Evolutionary conservation across 2,329 filamentous ascomycete genomes (phyloP).

Genomic region (Hymenoscyphus fraxineus): DNA sequence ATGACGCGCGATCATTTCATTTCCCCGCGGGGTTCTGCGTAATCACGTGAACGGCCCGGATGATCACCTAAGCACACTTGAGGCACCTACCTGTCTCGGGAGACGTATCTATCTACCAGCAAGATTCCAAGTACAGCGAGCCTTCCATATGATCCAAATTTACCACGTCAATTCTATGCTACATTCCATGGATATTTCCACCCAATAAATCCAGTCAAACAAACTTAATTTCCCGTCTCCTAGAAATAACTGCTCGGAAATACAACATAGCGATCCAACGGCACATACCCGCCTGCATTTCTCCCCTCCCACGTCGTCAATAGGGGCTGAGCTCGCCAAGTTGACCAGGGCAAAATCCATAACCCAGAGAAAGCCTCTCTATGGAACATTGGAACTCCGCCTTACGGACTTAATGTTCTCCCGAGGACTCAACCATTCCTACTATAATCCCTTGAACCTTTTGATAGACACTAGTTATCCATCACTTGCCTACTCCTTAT

Average conservation of each 20-base stretch:
- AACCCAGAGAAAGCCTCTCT: neutral
- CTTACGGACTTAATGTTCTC: neutral
- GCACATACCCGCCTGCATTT: neutral
- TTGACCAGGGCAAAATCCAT: conserved; percentile 1
- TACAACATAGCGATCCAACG: conserved; percentile 3
- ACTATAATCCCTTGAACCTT: neutral
- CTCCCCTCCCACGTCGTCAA: neutral
- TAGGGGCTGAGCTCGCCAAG: conserved; percentile 1
- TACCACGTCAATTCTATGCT: too few species aligned
- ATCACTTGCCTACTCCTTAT: neutral
- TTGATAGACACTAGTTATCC: neutral
- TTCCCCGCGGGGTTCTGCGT: neutral
- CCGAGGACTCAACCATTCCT: neutral
- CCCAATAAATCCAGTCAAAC: neutral
- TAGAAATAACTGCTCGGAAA: neutral
- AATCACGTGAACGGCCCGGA: neutral
- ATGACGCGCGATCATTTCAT: neutral
- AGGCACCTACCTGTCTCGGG: too few species aligned
- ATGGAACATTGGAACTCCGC: neutral
- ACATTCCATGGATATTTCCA: neutral
- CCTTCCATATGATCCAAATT: too few species aligned
- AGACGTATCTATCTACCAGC: too few species aligned
- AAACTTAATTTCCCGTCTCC: neutral
- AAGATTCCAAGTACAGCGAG: too few species aligned
- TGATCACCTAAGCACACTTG: too few species aligned